Evolutionary conservation across 1,284 basidiomycete genomes (phyloP).

Genomic region (Anthracocystis walkeri): DNA sequence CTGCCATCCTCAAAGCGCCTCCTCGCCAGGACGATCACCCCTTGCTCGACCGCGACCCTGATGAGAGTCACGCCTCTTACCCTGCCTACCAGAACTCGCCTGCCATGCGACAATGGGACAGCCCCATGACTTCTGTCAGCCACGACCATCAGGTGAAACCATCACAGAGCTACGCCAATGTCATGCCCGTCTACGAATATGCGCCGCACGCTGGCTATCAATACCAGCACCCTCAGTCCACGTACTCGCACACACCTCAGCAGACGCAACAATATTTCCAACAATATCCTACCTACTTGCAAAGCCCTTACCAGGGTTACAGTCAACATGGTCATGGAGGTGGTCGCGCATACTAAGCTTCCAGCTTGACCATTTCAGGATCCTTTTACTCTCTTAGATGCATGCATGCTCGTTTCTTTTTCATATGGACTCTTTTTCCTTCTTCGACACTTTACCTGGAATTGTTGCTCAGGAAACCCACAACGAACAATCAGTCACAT

Average conservation of each 20-base stretch:
- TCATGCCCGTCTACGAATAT: slow-evolving; percentile 28
- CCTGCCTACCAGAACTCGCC: slow-evolving; percentile 37
- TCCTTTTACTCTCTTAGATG: slow-evolving; percentile 1
- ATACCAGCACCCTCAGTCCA: slow-evolving; percentile 12
- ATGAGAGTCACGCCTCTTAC: slow-evolving; percentile 28
- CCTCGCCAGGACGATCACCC: slow-evolving; percentile 38
- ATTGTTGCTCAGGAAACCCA: slow-evolving; percentile 1
- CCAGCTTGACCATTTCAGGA: too few relatives aligned
- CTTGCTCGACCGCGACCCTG: slow-evolving; percentile 20
- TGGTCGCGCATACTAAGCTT: slow-evolving; percentile 21
- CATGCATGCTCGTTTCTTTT: not conserved
- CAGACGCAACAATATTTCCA: slow-evolving; percentile 26
- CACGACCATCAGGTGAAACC: slow-evolving; percentile 30
- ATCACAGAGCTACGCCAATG: slow-evolving; percentile 16
- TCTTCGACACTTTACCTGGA: slow-evolving; percentile 1
- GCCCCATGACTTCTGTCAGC: slow-evolving; percentile 40
- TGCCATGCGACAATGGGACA: slow-evolving; percentile 28
- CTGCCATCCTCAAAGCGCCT: slow-evolving; percentile 29
- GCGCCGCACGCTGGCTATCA: slow-evolving; percentile 5
- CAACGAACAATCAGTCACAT: slow-evolving; percentile 8
- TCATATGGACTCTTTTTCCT: slow-evolving; percentile 20
- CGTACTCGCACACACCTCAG: slow-evolving; percentile 13
- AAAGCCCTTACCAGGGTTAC: slow-evolving; percentile 24
- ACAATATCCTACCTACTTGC: slow-evolving; percentile 20
- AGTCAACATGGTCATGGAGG: slow-evolving; percentile 10